Percentiles rank a stretch among this genome's conserved stretches.
Conservation (phyloP, 1,284 basidiomycete genomes). For the Trichosporon sp. region DNA sequence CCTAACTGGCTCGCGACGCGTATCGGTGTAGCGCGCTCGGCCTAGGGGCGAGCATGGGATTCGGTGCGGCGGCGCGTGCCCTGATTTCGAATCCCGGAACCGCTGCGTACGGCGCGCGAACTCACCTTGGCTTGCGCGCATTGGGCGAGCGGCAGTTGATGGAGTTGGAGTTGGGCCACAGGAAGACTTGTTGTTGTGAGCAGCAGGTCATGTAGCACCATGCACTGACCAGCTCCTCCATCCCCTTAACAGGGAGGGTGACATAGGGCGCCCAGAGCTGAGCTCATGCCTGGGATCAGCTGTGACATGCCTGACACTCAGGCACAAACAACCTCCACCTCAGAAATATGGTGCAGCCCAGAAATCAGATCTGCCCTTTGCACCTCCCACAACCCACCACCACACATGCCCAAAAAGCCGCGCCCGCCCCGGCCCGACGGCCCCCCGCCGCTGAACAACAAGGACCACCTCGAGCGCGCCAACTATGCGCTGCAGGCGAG, state of each 20-base stretch:
- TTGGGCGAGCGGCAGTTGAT: background rate
- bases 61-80: background rate
- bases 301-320: background rate
- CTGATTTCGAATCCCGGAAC: background rate
- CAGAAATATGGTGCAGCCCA: background rate
- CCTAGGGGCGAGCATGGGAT: background rate
- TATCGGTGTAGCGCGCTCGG: background rate
- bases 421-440: background rate
- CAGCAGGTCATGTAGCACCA: background rate
- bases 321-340: background rate
- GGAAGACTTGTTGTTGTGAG: background rate
- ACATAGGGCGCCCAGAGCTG: background rate
- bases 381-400: background rate
- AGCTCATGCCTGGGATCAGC: background rate
- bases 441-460: slow-evolving; percentile 30
- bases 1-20: background rate
- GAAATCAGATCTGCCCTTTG: background rate
- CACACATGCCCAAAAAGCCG: slow-evolving; percentile 3
- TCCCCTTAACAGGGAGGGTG: background rate
- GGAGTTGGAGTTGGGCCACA: background rate
- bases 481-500: slow-evolving; percentile 43
- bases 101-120: background rate
- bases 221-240: background rate
- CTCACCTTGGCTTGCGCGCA: slow-evolving; percentile 3
- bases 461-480: slow-evolving; percentile 42